Conservation (phyloP, 2,329 filamentous ascomycete genomes). For the Ceratocystis smalleyi region DNA sequence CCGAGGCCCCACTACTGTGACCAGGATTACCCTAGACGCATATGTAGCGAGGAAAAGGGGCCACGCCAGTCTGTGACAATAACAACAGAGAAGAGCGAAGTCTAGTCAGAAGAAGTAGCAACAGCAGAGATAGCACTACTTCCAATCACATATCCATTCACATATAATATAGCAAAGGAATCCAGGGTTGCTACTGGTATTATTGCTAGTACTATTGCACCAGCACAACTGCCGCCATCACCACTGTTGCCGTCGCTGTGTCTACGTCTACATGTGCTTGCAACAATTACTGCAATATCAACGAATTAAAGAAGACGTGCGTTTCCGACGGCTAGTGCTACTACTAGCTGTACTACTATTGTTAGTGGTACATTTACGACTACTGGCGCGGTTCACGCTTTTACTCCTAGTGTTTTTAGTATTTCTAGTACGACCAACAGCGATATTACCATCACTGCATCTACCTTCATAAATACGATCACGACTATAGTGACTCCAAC, state of each 20-base stretch:
- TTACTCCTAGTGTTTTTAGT: background rate
- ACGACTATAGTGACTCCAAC: background rate
- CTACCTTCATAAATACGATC: background rate
- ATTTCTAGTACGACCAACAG: background rate
- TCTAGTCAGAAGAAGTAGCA: background rate
- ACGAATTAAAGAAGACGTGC: no score
- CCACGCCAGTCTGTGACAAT: background rate
- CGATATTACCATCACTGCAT: background rate
- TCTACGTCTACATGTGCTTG: no score
- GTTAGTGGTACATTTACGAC: background rate
- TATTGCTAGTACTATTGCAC: background rate
- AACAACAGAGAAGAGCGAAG: background rate
- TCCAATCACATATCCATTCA: background rate
- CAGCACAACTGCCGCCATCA: no score
- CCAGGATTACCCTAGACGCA: constrained; percentile 4
- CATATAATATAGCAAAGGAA: background rate
- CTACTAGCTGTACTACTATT: background rate
- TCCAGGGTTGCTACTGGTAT: background rate
- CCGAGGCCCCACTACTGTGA: constrained; percentile 9
- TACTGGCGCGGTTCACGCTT: background rate
- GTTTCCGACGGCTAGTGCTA: background rate
- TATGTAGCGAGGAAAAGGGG: constrained; percentile 10
- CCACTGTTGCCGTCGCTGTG: no score
- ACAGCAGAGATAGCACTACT: background rate
- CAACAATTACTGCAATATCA: no score